Evolutionary conservation across 768 basidiomycete species (phyloP).

Genomic region (Rhodotorula diobovata): DNA sequence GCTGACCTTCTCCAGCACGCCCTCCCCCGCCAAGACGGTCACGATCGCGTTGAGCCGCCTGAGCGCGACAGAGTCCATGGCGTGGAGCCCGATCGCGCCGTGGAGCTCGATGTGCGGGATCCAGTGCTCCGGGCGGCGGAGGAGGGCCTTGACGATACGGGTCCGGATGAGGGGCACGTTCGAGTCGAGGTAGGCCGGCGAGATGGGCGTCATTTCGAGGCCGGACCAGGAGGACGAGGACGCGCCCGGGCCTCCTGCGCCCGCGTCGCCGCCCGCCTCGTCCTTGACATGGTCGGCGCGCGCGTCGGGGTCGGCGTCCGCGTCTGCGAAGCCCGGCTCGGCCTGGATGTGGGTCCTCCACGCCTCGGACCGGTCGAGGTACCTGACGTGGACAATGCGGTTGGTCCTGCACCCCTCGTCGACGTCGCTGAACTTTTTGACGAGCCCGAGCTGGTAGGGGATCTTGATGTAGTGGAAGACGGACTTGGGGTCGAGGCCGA

Average conservation of each 20-base stretch:
- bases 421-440: slow-evolving; percentile 38
- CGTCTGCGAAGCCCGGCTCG: no score
- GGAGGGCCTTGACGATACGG: slow-evolving; percentile 67
- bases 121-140: slow-evolving; percentile 63
- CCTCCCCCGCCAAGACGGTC: slow-evolving; percentile 64
- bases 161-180: slow-evolving; percentile 58
- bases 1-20: slow-evolving; percentile 68
- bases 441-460: slow-evolving; percentile 63
- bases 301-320: no score
- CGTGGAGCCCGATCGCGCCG: slow-evolving; percentile 60
- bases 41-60: slow-evolving; percentile 74
- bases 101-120: slow-evolving; percentile 72
- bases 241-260: slow-evolving; percentile 16
- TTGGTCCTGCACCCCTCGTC: slow-evolving; percentile 52
- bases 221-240: background rate
- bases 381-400: slow-evolving; percentile 76
- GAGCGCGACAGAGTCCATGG: slow-evolving; percentile 68
- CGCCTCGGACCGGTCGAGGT: slow-evolving; percentile 65
- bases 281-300: slow-evolving; percentile 32
- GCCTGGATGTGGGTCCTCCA: slow-evolving; percentile 34
- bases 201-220: slow-evolving; percentile 42
- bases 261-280: slow-evolving; percentile 48
- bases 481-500: slow-evolving; percentile 81
- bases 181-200: slow-evolving; percentile 26
- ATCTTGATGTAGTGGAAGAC: slow-evolving; percentile 80